These are phyloP conservation scores for Ambrosia hybrid DNA, from an alignment of 140 eudicot species.

Conservation along the genomic window DNA sequence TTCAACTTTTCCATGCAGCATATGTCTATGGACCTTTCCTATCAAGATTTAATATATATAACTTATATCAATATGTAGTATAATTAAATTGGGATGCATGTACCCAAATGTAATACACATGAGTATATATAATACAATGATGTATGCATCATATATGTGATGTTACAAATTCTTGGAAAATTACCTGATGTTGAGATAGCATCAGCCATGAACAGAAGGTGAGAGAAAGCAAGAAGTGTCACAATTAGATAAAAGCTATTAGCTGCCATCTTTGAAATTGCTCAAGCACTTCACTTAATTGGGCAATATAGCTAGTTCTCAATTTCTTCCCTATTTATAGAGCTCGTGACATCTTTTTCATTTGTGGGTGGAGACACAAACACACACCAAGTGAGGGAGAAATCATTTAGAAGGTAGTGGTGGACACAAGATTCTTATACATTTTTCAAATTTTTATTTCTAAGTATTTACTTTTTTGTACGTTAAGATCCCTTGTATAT, in stretches of 20 bases:
- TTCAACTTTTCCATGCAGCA: slow-evolving; percentile 36
- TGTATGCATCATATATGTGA: slow-evolving; percentile 4
- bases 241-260: slow-evolving; percentile 42
- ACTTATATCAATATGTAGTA: slow-evolving; percentile 12
- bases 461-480: not conserved
- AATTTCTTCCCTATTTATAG: slow-evolving; percentile 41
- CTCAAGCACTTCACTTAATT: slow-evolving; percentile 16
- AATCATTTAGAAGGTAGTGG: slow-evolving; percentile 44
- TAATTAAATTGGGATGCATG: slow-evolving; percentile 3
- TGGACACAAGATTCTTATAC: slow-evolving; percentile 32
- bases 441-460: slow-evolving; percentile 1
- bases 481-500: not conserved
- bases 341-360: slow-evolving; percentile 29
- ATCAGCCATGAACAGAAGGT: slow-evolving; percentile 35
- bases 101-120: not conserved
- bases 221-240: slow-evolving; percentile 44
- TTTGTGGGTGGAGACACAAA: slow-evolving; percentile 49
- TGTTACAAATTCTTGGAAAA: not conserved
- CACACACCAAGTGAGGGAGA: slow-evolving; percentile 45
- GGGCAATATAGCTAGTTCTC: slow-evolving; percentile 17
- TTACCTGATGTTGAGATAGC: slow-evolving; percentile 32
- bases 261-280: slow-evolving; percentile 40
- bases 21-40: slow-evolving; percentile 33
- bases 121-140: not conserved
- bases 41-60: not conserved